A percentile compares a stretch with the other conserved stretches of the same genome.
Conservation (phyloP, 2,329 filamentous ascomycete species). For the Penicillium occitanis region DNA sequence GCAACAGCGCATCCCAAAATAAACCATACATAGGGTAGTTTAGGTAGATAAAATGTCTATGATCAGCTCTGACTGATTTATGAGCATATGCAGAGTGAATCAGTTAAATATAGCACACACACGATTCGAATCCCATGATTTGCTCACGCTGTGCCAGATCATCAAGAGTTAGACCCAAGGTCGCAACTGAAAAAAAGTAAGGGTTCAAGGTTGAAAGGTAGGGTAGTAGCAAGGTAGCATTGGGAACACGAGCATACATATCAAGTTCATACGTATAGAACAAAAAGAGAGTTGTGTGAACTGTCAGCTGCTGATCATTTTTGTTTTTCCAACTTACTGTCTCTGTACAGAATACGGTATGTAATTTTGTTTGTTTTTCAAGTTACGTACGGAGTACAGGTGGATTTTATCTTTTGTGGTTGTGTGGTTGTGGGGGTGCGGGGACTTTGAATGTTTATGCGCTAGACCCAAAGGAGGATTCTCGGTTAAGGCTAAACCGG, state of each 20-base stretch:
- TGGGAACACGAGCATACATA: slow-evolving; percentile 7
- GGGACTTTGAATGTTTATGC: neutral
- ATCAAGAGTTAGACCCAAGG: neutral
- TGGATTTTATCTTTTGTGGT: neutral
- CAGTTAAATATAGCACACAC: neutral
- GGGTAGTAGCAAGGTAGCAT: slow-evolving; percentile 10
- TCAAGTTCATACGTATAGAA: neutral
- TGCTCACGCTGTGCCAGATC: slow-evolving; percentile 8
- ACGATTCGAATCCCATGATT: slow-evolving; percentile 8
- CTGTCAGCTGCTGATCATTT: slow-evolving; percentile 5
- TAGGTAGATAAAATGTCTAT: neutral
- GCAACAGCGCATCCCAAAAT: neutral
- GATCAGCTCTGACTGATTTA: neutral
- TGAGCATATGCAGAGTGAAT: neutral
- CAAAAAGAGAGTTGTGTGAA: neutral
- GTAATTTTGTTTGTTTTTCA: slow-evolving; percentile 2
- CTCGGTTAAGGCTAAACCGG: neutral
- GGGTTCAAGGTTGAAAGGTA: slow-evolving; percentile 6
- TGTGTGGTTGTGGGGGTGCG: neutral
- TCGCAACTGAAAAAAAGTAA: slow-evolving; percentile 6
- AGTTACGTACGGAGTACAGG: neutral
- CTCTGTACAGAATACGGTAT: neutral
- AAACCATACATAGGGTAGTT: neutral
- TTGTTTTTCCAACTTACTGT: neutral
- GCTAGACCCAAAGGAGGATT: neutral